phyloP scores from a whole-genome alignment of 2,329 filamentous ascomycete genomes.

The Trichoderma arundinaceum region DNA sequence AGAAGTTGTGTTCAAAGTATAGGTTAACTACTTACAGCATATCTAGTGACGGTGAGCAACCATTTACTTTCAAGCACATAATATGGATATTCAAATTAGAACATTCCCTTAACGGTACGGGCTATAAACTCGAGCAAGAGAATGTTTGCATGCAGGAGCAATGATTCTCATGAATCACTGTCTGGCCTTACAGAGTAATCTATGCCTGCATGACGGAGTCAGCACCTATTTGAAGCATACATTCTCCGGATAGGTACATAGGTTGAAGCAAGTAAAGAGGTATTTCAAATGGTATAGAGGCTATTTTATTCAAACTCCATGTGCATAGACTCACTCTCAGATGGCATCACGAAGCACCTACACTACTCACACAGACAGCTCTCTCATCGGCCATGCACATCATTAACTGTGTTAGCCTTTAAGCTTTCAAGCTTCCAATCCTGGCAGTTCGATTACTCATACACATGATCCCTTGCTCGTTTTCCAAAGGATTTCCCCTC shows the following conservation, averaged over 20 bases:
- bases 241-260: not conserved
- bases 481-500: not conserved
- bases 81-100: too few species aligned
- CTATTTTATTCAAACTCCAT: not conserved
- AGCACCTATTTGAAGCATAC: too few species aligned
- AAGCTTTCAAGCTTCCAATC: not conserved
- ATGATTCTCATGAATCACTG: too few species aligned
- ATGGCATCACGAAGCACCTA: not conserved
- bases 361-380: not conserved
- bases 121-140: too few species aligned
- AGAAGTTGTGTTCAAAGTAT: too few species aligned
- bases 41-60: too few species aligned
- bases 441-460: not conserved
- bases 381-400: not conserved
- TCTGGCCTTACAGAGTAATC: too few species aligned
- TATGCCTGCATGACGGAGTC: too few species aligned
- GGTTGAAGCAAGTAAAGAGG: not conserved
- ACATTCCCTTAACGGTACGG: too few species aligned
- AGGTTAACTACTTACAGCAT: too few species aligned
- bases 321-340: not conserved
- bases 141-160: too few species aligned
- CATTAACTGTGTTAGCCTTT: not conserved
- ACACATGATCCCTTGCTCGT: not conserved
- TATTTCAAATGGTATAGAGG: not conserved
- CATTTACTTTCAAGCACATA: too few species aligned